These are phyloP conservation scores for Rhodamnia argentea DNA, from an alignment of 345 rosid species.

Conservation along the genomic window DNA sequence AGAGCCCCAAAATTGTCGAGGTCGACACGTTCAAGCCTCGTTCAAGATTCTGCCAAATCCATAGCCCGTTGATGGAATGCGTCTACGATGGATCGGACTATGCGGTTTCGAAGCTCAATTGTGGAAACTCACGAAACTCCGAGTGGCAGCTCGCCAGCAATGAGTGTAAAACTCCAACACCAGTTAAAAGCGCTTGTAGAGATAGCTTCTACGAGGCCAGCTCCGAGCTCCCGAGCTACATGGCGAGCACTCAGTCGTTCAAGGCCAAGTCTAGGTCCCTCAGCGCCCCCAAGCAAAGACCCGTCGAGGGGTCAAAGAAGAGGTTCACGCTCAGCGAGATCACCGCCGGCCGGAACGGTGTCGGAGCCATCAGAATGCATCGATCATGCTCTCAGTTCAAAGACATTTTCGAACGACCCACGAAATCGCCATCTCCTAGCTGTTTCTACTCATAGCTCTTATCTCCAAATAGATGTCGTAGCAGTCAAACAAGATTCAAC, in stretches of 20 bases:
- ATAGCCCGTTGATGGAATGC: slow-evolving; percentile 20
- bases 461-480: not conserved
- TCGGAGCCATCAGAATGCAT: slow-evolving; percentile 34
- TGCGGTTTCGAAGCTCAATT: slow-evolving; percentile 23
- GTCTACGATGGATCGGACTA: slow-evolving; percentile 22
- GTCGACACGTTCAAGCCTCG: slow-evolving; percentile 41
- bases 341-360: slow-evolving; percentile 47
- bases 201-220: slow-evolving; percentile 28
- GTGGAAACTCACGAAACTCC: slow-evolving; percentile 24
- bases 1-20: slow-evolving; percentile 46
- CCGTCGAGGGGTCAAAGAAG: slow-evolving; percentile 35
- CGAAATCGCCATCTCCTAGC: not conserved
- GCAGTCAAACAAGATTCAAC: not conserved
- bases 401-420: not conserved
- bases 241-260: slow-evolving; percentile 73
- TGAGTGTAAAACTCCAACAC: slow-evolving; percentile 12
- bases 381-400: slow-evolving; percentile 20
- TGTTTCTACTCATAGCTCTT: not conserved
- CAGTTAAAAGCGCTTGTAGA: slow-evolving; percentile 33
- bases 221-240: slow-evolving; percentile 51
- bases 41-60: slow-evolving; percentile 27
- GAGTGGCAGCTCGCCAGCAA: not conserved
- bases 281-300: slow-evolving; percentile 68
- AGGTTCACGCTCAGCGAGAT: slow-evolving; percentile 50
- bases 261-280: slow-evolving; percentile 63